A percentile compares a stretch with the other conserved stretches of the same genome.
phyloP scores from a whole-genome alignment of 768 basidiomycete species.

The Panaeolus cyanescens region DNA sequence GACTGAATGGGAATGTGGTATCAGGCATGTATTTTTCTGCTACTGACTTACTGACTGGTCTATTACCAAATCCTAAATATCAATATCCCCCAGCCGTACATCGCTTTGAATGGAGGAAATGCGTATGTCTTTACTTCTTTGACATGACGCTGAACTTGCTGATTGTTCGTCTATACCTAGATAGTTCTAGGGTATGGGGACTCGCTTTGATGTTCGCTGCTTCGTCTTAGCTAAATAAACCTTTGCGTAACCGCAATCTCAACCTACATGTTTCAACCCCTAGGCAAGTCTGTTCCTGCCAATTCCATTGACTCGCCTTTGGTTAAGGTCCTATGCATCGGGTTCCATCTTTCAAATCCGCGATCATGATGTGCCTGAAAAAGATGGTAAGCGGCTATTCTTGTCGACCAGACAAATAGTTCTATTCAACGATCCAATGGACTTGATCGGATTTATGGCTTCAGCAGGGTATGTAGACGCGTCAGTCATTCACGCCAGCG shows the following conservation, averaged over 20 bases:
- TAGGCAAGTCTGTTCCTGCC: slow-evolving; percentile 41
- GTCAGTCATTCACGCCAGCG: slow-evolving; percentile 42
- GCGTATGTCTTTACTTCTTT: slow-evolving; percentile 39
- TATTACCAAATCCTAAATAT: background rate
- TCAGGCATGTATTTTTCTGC: slow-evolving; percentile 47
- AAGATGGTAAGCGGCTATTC: slow-evolving; percentile 17
- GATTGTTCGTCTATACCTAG: slow-evolving; percentile 24
- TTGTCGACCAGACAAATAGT: slow-evolving; percentile 35
- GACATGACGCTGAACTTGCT: background rate
- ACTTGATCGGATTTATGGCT: slow-evolving; percentile 57
- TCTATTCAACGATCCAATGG: slow-evolving; percentile 42
- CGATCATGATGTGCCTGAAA: slow-evolving; percentile 25
- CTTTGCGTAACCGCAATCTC: slow-evolving; percentile 42
- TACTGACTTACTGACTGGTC: too few relatives aligned
- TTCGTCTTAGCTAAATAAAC: slow-evolving; percentile 6
- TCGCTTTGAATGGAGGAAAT: slow-evolving; percentile 53
- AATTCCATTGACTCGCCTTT: background rate
- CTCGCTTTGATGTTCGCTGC: background rate
- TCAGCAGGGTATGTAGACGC: slow-evolving; percentile 59
- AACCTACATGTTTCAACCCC: slow-evolving; percentile 55
- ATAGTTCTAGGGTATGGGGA: slow-evolving; percentile 43
- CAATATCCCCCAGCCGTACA: slow-evolving; percentile 51
- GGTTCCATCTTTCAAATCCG: slow-evolving; percentile 42
- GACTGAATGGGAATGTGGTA: slow-evolving; percentile 59
- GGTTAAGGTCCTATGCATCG: slow-evolving; percentile 27